Evolutionary conservation across 2,329 filamentous ascomycete genomes (phyloP).

Genomic region (Penicillium glabrum): DNA sequence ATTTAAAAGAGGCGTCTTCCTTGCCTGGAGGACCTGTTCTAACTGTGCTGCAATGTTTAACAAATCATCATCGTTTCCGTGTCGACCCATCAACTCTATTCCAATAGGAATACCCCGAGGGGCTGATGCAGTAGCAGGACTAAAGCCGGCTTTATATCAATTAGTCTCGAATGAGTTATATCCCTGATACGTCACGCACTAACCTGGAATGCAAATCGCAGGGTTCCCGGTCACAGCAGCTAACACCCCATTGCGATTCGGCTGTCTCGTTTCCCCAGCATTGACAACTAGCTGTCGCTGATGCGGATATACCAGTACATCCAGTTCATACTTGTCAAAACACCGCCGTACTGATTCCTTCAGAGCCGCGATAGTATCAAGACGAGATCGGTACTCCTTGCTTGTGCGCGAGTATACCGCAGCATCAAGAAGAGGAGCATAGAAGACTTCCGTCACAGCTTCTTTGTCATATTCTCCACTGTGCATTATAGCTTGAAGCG

Average conservation of each 20-base stretch:
- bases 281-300: constrained; percentile 64
- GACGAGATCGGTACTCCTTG: constrained; percentile 49
- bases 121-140: constrained; percentile 48
- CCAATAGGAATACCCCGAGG: constrained; percentile 62
- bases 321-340: constrained; percentile 51
- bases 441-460: constrained; percentile 58
- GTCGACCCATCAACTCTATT: constrained; percentile 62
- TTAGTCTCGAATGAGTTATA: neutral
- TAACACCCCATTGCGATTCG: constrained; percentile 60
- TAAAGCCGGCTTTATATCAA: constrained; percentile 45
- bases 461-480: constrained; percentile 51
- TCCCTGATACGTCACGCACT: constrained; percentile 23
- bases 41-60: constrained; percentile 55
- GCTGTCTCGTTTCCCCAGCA: constrained; percentile 57
- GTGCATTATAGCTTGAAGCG: constrained; percentile 52
- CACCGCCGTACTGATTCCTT: constrained; percentile 52
- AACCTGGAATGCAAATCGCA: constrained; percentile 47
- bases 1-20: constrained; percentile 38
- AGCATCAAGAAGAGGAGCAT: constrained; percentile 54
- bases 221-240: constrained; percentile 56
- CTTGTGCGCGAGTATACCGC: constrained; percentile 55
- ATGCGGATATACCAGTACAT: constrained; percentile 64
- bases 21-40: constrained; percentile 47
- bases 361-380: constrained; percentile 53
- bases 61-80: constrained; percentile 56